phyloP scores from a whole-genome alignment of 2,329 filamentous ascomycete species.

The Aspergillus floridensis region DNA sequence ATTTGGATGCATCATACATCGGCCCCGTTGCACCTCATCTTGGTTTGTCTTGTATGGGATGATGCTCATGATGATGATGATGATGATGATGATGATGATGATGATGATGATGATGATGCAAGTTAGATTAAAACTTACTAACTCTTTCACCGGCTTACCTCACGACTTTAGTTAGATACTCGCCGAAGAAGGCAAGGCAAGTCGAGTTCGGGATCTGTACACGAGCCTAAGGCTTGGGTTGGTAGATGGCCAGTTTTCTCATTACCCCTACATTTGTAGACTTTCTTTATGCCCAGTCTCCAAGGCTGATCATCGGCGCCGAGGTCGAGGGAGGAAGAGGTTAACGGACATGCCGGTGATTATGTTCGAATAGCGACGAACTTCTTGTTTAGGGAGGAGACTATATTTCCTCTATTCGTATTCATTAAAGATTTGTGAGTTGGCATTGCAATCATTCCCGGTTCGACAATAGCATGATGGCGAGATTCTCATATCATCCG shows the following conservation, averaged over 20 bases:
- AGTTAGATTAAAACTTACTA: too few species aligned
- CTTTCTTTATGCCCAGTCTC: background rate
- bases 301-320: background rate
- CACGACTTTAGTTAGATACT: background rate
- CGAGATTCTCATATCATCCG: background rate
- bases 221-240: background rate
- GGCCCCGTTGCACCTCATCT: background rate
- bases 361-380: background rate
- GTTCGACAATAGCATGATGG: background rate
- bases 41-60: too few species aligned
- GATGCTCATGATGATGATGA: too few species aligned
- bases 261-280: background rate
- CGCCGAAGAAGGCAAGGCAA: background rate
- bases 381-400: background rate
- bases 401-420: background rate
- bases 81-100: too few species aligned
- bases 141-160: background rate
- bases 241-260: background rate
- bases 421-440: background rate
- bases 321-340: background rate
- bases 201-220: background rate
- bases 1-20: background rate
- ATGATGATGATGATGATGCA: too few species aligned
- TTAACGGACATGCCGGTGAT: background rate
- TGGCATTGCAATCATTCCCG: background rate